Evolutionary conservation across 306 rosid genomes (phyloP), one percentile per base, ranked within the genome.

Genomic region (Begonia fuchsioides): DNA sequence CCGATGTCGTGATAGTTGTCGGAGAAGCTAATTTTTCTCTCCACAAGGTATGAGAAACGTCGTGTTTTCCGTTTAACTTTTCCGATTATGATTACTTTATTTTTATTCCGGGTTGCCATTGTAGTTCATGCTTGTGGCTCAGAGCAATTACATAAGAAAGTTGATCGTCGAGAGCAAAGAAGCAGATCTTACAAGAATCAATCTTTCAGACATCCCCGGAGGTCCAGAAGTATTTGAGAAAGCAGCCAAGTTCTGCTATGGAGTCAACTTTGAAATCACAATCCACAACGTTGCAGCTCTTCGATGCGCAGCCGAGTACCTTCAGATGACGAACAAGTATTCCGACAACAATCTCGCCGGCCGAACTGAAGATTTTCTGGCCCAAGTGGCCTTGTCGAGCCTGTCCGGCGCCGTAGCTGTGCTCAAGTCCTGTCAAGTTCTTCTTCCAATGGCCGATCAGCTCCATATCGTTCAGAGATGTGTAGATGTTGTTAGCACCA

Each of bases 191-290:
- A 72, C 85, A 14, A 64, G 49, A 53, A 67, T 90, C 55, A 54
- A 77, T 46, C 82, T 90, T 12, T 54, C 94, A 0, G 70, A 75
- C 49, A 75, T 85, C 32, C 98, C 95, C 0, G 98, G 98, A 47
- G 95, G 98, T 1, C 72, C 81, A 0, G 94, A 85, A 59, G 71
- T 72, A 51, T 90, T 84, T 47, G 95, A 90, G 73, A 76, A 81
- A 59, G 94, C 92, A 1, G 98, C 94, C 8, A 90, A 77, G 35
- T 90, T 90, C 79, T 90, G 95, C 17, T 90, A 90, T 47, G 83
- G 92, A 5, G 85, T 85, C 15, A 90, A 90, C 79, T 84, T 90
- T 17, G 95, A 90, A 61, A 90, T 90, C 43, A 81, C 87, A 0
- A 68, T 85, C 3, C 69, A 79, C 63, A 88, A 81, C 69, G 83